phyloP scores from a whole-genome alignment of 768 basidiomycete genomes.

The Tephrocybe rancida region DNA sequence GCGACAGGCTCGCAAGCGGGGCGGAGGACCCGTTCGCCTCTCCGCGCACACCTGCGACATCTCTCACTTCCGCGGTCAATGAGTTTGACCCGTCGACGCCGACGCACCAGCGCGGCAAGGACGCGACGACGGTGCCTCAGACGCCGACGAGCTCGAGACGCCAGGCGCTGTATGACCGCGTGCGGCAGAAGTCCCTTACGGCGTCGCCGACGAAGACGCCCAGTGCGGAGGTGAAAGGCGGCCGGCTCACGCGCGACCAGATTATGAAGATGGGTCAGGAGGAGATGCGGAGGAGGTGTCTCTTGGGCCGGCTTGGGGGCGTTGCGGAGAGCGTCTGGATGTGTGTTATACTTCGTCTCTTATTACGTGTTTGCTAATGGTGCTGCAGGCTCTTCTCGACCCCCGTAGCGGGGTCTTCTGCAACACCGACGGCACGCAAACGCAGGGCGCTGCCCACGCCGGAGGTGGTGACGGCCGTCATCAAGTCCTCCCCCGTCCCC shows the following conservation, averaged over 20 bases:
- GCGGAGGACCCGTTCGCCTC: conserved; percentile 39
- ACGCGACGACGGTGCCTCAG: conserved; percentile 57
- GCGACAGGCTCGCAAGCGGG: conserved; percentile 27
- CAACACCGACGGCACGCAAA: conserved; percentile 63
- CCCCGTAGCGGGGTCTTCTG: conserved; percentile 47
- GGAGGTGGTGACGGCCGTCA: conserved; percentile 68
- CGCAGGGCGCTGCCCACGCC: conserved; percentile 67
- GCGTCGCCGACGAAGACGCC: conserved; percentile 65
- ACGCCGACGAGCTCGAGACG: conserved; percentile 78
- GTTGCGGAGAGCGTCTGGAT: conserved; percentile 92
- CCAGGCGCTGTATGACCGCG: conserved; percentile 79
- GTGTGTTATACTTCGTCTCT: conserved; percentile 41
- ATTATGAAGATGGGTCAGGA: conserved; percentile 75
- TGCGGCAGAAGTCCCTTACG: conserved; percentile 72
- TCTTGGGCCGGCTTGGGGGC: conserved; percentile 75
- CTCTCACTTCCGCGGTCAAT: conserved; percentile 10
- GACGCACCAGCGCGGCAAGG: conserved; percentile 57
- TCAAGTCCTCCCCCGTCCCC: conserved; percentile 83
- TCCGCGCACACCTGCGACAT: conserved; percentile 49
- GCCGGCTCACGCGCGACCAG: conserved; percentile 63
- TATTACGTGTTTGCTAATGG: not conserved
- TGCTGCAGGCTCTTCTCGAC: conserved; percentile 70
- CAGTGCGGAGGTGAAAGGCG: conserved; percentile 39
- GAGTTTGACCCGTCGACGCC: conserved; percentile 64
- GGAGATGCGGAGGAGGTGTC: conserved; percentile 73